phyloP scores from a whole-genome alignment of 1,284 basidiomycete genomes.

The Neonothopanus nambi region DNA sequence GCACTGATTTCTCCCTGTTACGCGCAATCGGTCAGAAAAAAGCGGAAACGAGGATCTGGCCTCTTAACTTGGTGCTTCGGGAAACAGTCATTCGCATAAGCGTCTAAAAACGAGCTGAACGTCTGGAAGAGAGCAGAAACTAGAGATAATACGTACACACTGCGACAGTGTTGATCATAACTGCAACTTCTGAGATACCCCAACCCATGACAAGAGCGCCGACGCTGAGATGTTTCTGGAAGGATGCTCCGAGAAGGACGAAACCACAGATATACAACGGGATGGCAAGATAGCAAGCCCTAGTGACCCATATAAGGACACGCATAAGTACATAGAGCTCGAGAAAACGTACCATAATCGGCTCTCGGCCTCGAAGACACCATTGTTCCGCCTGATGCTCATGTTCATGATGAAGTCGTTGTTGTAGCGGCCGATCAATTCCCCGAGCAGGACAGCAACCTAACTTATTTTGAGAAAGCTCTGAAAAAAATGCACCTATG shows the following conservation, averaged over 20 bases:
- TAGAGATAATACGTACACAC: slow-evolving; percentile 45
- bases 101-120: slow-evolving; percentile 35
- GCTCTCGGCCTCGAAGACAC: slow-evolving; percentile 66
- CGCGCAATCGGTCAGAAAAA: neutral
- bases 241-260: slow-evolving; percentile 51
- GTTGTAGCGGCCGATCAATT: slow-evolving; percentile 58
- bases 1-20: slow-evolving; percentile 56
- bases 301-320: slow-evolving; percentile 21
- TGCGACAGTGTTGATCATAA: slow-evolving; percentile 62
- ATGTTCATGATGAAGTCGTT: slow-evolving; percentile 62
- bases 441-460: slow-evolving; percentile 64
- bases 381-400: slow-evolving; percentile 52
- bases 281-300: slow-evolving; percentile 62
- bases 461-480: slow-evolving; percentile 21
- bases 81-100: slow-evolving; percentile 47
- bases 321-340: neutral
- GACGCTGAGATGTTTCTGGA: slow-evolving; percentile 52
- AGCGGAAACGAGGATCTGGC: neutral
- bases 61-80: slow-evolving; percentile 42
- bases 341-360: slow-evolving; percentile 54
- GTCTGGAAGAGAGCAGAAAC: neutral
- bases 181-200: slow-evolving; percentile 54
- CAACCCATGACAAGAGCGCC: slow-evolving; percentile 58
- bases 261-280: slow-evolving; percentile 62
- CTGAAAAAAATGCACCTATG: neutral